Conservation (phyloP, 768 basidiomycete genomes). For the Rhodosporidiobolus sp. region DNA sequence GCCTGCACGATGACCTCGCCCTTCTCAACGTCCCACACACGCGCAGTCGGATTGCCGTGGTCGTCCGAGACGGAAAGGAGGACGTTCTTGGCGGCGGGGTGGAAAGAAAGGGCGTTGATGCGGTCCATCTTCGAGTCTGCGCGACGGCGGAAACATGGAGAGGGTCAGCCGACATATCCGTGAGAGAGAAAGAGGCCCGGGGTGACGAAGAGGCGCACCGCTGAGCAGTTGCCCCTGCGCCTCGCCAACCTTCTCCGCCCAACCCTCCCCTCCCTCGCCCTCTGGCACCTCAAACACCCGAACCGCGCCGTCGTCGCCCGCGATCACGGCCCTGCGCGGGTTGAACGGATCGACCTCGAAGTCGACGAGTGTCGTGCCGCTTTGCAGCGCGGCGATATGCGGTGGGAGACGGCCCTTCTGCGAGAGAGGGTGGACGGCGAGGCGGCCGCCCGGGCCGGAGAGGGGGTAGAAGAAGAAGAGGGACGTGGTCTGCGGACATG, state of each 20-base stretch:
- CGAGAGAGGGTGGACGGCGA: conserved; percentile 47
- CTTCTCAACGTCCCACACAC: conserved; percentile 45
- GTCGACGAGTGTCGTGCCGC: conserved; percentile 47
- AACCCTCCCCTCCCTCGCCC: conserved; percentile 26
- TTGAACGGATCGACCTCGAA: conserved; percentile 48
- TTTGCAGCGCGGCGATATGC: conserved; percentile 44
- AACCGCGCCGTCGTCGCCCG: conserved; percentile 48
- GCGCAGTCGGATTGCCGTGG: conserved; percentile 43
- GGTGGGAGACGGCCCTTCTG: conserved; percentile 48
- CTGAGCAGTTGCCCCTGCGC: conserved; percentile 42
- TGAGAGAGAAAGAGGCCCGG: not conserved
- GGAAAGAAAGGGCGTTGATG: conserved; percentile 46
- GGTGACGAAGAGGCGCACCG: conserved; percentile 38
- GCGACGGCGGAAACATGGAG: not conserved
- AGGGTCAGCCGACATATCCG: not conserved
- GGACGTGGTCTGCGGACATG: conserved; percentile 35
- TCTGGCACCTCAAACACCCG: conserved; percentile 45
- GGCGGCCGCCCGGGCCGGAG: conserved; percentile 49
- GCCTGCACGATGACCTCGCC: conserved; percentile 33
- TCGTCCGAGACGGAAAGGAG: conserved; percentile 48
- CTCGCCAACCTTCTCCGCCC: conserved; percentile 33
- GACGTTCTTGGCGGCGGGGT: conserved; percentile 48
- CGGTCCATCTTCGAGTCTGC: conserved; percentile 46
- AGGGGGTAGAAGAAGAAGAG: conserved; percentile 49
- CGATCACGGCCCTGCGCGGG: conserved; percentile 41